Evolutionary conservation across 2,329 filamentous ascomycete species (phyloP), one percentile per base, ranked within the genome.

Genomic region (Trichoderma aggressivum): DNA sequence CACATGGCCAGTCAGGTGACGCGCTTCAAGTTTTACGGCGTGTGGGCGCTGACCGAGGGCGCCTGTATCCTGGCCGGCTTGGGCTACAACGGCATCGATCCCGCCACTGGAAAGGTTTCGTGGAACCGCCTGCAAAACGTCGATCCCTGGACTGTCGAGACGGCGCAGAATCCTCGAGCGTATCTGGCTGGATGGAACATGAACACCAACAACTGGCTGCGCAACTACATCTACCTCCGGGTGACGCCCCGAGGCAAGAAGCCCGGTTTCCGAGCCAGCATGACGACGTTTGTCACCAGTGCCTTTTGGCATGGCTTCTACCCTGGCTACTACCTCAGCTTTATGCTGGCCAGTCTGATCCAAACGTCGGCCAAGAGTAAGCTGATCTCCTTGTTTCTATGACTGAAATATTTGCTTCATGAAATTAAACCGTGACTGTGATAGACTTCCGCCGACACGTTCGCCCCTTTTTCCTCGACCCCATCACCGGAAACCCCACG

Each of bases 221-320:
- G 94, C 60, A 97, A 98, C 81, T 99, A 98, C 79, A 87, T 99
- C 75, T 99, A 98, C 79, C 86, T 99, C 61, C 91, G 96, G 28
- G 96, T 99, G 3, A 99, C 96, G 0, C 96, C 96, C 0, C 92
- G 92, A 76, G 96, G 96, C 68, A 96, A 94, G 85, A 99, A 98
- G 81, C 96, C 96, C 11, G 96, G 96, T 1, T 99, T 99, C 84
- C 88, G 94, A 72, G 96, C 96, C 64, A 98, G 92, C 77, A 84
- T 99, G 84, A 94, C 94, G 39, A 99, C 96, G 0, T 99, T 99
- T 79, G 88, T 90, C 7, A 98, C 96, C 24, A 97, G 94, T 78
- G 95, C 96, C 3, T 91, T 98, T 75, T 99, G 96, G 96, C 96
- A 99, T 78, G 96, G 96, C 34, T 99, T 99, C 82, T 97, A 97